Evolutionary conservation across 2,329 filamentous ascomycete genomes (phyloP).

Genomic region (Fusarium graminum): DNA sequence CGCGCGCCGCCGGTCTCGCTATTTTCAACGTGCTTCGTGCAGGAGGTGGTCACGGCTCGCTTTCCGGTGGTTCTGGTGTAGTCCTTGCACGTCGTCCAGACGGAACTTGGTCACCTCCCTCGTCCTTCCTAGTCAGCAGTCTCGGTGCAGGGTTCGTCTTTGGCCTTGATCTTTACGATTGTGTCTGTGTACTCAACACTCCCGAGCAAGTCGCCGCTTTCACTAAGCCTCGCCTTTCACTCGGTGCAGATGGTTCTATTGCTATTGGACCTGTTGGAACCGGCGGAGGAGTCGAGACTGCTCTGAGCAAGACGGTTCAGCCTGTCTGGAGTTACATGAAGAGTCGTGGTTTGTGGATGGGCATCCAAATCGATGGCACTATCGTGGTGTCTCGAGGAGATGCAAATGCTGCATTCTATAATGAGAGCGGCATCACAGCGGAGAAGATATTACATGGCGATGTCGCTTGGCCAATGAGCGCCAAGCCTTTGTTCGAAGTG

Average conservation of each 20-base stretch:
- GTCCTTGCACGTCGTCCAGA: constrained; percentile 69
- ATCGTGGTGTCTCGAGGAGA: constrained; percentile 81
- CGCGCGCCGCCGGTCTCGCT: constrained; percentile 69
- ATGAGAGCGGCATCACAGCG: constrained; percentile 61
- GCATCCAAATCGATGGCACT: constrained; percentile 84
- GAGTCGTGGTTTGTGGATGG: constrained; percentile 82
- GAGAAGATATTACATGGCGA: constrained; percentile 55
- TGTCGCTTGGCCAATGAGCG: constrained; percentile 57
- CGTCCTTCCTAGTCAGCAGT: constrained; percentile 78
- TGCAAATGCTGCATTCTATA: constrained; percentile 84
- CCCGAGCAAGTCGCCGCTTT: constrained; percentile 76
- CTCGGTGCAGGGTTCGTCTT: constrained; percentile 77
- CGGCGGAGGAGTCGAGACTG: constrained; percentile 68
- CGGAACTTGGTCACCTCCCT: constrained; percentile 78
- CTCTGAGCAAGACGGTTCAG: constrained; percentile 54
- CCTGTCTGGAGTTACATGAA: constrained; percentile 88
- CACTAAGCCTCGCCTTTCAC: constrained; percentile 72
- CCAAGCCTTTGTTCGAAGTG: constrained; percentile 56
- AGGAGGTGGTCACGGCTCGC: constrained; percentile 67
- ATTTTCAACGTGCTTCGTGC: constrained; percentile 74
- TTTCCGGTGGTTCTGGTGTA: constrained; percentile 71
- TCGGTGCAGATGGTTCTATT: constrained; percentile 78
- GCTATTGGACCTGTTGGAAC: constrained; percentile 70
- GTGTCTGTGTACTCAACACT: constrained; percentile 80
- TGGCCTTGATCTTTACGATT: constrained; percentile 82